Evolutionary conservation across 306 rosid species (phyloP), one percentile per base, ranked within the genome.

Genomic region (Sechiopsis laciniata): DNA sequence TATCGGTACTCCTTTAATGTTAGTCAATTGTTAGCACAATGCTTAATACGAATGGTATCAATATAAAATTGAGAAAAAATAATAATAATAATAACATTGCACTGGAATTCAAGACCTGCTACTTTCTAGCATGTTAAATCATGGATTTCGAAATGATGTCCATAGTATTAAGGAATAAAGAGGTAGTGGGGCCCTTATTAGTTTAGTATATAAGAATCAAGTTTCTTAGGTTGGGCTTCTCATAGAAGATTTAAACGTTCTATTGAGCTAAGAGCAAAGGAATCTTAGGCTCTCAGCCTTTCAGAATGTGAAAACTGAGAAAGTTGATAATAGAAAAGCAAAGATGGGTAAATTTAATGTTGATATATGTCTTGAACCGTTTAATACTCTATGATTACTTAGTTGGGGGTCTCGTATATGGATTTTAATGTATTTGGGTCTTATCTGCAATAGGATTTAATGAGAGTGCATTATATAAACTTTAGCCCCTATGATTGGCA

Each of bases 181-280:
- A 22, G 35, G 17, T 20, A 37, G 72, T 66, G 32, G 32, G 55
- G 35, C 17, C 35, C 32, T 20, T 11, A 45, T 6, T 10, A 66
- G 54, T 66, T 66, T 11, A 66, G 72, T 20, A 11, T 6, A 66
- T 19, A 42, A 66, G 53, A 66, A 45, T 66, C 55, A 20, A 66
- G 55, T 32, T 66, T 42, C 72, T 5, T 45, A 66, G 35, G 55
- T n/a, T 20, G 2, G 11, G 72, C 54, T 66, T 66, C 54, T 66
- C 72, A 19, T 45, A 10, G 35, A 45, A 66, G 72, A 66, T 66
- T 45, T 66, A 20, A 19, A 45, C 10, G 0, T 20, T n/a, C 53
- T 20, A 32, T 11, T 19, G 10, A 2, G 10, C 29, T 5, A 66
- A 66, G 32, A 10, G 37, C 51, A 42, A 17, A 42, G 53, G 71